These are phyloP conservation scores for Botryosphaeria dothidea DNA, from an alignment of 2,329 filamentous ascomycete species.

Conservation along the genomic window DNA sequence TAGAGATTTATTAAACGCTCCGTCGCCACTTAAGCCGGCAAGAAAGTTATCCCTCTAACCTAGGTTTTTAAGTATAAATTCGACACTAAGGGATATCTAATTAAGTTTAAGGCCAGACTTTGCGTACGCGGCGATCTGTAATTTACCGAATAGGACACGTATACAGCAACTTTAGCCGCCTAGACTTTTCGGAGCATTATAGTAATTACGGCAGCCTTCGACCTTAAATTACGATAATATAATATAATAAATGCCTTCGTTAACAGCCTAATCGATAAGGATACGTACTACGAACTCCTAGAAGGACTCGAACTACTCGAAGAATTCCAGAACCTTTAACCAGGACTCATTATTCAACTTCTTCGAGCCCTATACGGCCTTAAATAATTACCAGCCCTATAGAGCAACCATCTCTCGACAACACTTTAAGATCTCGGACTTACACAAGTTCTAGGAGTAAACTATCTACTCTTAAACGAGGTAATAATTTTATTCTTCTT, in stretches of 20 bases:
- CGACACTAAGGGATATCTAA: constrained; percentile 22
- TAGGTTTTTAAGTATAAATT: constrained; percentile 25
- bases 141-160: constrained; percentile 16
- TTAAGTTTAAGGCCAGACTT: constrained; percentile 23
- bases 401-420: constrained; percentile 22
- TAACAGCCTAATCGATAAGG: constrained; percentile 22
- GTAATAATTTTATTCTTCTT: constrained; percentile 22
- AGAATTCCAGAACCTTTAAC: too few species aligned
- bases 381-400: constrained; percentile 25
- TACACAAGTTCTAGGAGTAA: constrained; percentile 15
- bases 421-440: constrained; percentile 23
- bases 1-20: neutral
- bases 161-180: constrained; percentile 22
- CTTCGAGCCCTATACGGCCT: constrained; percentile 27
- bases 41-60: constrained; percentile 18
- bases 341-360: constrained; percentile 17
- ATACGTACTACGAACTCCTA: constrained; percentile 22
- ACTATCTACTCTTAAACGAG: constrained; percentile 21
- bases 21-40: neutral
- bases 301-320: constrained; percentile 21
- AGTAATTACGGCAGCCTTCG: constrained; percentile 26
- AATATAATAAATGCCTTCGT: constrained; percentile 28
- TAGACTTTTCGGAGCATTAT: constrained; percentile 25
- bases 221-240: constrained; percentile 24
- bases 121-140: constrained; percentile 23